phyloP scores from a whole-genome alignment of 305 asterid species.

The Fraxinus velutina region DNA sequence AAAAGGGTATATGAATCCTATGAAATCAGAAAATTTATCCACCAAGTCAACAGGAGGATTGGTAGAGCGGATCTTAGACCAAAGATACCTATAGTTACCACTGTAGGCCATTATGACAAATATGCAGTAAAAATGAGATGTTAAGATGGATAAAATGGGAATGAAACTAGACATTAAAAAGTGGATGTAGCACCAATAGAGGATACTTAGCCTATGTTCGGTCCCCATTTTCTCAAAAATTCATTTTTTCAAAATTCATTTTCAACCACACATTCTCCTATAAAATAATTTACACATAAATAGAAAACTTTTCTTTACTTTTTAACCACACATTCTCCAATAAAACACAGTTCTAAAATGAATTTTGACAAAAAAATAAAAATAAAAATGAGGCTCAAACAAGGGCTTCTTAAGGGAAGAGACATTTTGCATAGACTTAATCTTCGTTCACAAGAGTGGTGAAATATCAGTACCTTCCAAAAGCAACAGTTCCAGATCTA shows the following conservation, averaged over 20 bases:
- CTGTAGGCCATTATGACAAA: background rate
- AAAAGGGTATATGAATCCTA: background rate
- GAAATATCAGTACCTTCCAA: background rate
- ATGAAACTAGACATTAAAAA: background rate
- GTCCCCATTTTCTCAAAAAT: background rate
- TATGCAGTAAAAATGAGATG: background rate
- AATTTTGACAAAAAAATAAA: background rate
- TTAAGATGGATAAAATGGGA: background rate
- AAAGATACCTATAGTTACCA: background rate
- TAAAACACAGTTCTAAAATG: background rate
- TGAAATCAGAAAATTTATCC: background rate
- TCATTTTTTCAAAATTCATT: background rate
- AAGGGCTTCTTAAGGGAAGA: background rate
- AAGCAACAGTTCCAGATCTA: background rate
- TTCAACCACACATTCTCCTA: background rate
- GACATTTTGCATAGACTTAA: background rate
- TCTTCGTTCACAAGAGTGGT: background rate
- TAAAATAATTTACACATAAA: background rate
- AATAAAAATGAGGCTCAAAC: background rate
- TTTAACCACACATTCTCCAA: background rate
- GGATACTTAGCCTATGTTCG: background rate
- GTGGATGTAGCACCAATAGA: background rate
- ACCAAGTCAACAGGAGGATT: background rate
- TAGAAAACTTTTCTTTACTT: background rate
- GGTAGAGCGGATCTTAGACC: background rate